Percentiles rank a stretch among this genome's conserved stretches.
phyloP scores from a whole-genome alignment of 176 grass and related monocot genomes.

The Echinochloa phyllopogon region DNA sequence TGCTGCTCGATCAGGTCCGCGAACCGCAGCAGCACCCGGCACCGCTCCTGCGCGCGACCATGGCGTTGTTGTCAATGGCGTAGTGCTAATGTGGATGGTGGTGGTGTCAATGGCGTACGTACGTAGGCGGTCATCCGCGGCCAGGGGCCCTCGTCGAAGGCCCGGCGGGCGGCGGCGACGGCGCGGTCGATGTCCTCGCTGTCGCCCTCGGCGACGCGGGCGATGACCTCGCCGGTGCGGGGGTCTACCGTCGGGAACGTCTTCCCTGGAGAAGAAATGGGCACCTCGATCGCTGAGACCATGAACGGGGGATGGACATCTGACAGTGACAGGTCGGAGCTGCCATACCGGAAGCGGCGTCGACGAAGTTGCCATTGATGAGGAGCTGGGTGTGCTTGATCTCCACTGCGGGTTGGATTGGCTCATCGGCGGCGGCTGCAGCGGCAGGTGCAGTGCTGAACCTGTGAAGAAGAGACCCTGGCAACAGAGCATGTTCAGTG shows the following conservation, averaged over 20 bases:
- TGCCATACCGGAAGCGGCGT: constrained; percentile 72
- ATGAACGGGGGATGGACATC: background rate
- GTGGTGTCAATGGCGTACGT: background rate
- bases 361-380: constrained; percentile 88
- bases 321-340: background rate
- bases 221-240: constrained; percentile 84
- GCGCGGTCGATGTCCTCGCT: constrained; percentile 63
- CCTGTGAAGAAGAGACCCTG: constrained; percentile 47
- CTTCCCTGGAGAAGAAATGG: constrained; percentile 45
- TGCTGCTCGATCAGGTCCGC: constrained; percentile 91
- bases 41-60: constrained; percentile 66
- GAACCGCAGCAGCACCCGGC: constrained; percentile 66
- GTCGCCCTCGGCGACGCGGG: constrained; percentile 75
- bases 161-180: constrained; percentile 69
- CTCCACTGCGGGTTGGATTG: constrained; percentile 71
- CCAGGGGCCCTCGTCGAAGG: constrained; percentile 91
- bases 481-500: background rate
- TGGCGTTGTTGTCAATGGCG: background rate
- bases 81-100: background rate
- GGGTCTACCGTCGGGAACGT: constrained; percentile 82
- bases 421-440: constrained; percentile 51
- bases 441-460: constrained; percentile 54
- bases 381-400: constrained; percentile 81
- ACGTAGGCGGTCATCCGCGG: constrained; percentile 88
- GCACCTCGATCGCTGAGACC: background rate